phyloP scores from a whole-genome alignment of 2,329 filamentous ascomycete species.

The Fusarium anguioides region DNA sequence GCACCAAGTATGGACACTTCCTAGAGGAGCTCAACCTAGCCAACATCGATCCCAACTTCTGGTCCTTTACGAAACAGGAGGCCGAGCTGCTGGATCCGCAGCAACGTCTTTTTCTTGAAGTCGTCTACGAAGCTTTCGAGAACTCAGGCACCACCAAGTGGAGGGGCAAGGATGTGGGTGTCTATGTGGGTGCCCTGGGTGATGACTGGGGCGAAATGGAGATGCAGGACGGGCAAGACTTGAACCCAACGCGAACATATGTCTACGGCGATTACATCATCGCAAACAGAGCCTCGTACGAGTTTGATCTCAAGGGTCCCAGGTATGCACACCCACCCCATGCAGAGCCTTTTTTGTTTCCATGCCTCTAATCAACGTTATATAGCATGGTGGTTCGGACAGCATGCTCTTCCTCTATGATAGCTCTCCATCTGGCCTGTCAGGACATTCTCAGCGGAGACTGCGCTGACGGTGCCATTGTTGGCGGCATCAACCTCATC shows the following conservation, averaged over 20 bases:
- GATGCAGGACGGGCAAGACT: slow-evolving; percentile 14
- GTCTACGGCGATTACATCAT: slow-evolving; percentile 12
- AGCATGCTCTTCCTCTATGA: slow-evolving; percentile 15
- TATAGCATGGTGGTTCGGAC: slow-evolving; percentile 13
- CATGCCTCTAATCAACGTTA: background rate
- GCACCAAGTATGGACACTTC: slow-evolving; percentile 11
- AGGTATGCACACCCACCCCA: background rate
- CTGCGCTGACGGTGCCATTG: slow-evolving; percentile 10
- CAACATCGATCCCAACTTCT: slow-evolving; percentile 13
- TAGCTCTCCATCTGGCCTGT: slow-evolving; percentile 8
- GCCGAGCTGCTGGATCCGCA: slow-evolving; percentile 6
- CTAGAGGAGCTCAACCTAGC: slow-evolving; percentile 13
- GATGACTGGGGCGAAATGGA: slow-evolving; percentile 14
- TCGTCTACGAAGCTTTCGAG: slow-evolving; percentile 15
- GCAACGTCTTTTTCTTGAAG: slow-evolving; percentile 13
- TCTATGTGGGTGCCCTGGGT: slow-evolving; percentile 7
- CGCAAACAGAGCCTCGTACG: slow-evolving; percentile 10
- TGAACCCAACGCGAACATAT: slow-evolving; percentile 16
- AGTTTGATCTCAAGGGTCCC: slow-evolving; percentile 11
- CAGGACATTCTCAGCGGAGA: slow-evolving; percentile 12
- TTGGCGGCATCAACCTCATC: slow-evolving; percentile 10
- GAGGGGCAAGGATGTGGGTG: slow-evolving; percentile 9
- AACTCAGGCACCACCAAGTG: slow-evolving; percentile 6
- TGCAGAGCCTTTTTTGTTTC: background rate
- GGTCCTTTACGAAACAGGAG: slow-evolving; percentile 12